Evolutionary conservation across 2,329 filamentous ascomycete species (phyloP).

Genomic region (Xylaria arbuscula): DNA sequence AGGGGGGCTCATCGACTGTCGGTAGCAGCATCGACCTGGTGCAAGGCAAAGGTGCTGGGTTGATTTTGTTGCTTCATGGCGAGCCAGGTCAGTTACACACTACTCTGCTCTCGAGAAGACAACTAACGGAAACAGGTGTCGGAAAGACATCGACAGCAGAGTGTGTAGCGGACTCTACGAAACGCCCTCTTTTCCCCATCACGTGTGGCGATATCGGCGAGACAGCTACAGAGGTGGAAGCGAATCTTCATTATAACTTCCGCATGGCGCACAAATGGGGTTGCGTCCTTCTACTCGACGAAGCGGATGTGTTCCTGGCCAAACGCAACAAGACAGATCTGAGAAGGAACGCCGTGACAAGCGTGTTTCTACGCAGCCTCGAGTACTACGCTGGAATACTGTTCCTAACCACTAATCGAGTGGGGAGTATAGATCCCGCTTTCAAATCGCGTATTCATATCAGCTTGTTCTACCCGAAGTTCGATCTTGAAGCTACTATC

Average conservation of each 20-base stretch:
- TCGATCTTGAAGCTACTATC: slow-evolving; percentile 20
- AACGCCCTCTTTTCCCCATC: not conserved
- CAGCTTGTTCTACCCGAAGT: not conserved
- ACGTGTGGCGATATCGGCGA: not conserved
- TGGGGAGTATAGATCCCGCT: not conserved
- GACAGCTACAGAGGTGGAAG: not conserved
- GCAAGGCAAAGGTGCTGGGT: not conserved
- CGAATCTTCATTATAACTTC: not conserved
- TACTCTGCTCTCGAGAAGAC: not conserved
- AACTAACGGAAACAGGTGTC: not conserved
- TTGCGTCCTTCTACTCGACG: slow-evolving; percentile 21
- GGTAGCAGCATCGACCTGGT: not conserved
- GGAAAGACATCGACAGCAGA: not conserved
- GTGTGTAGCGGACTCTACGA: not conserved
- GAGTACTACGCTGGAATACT: not conserved
- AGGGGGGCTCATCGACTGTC: not conserved
- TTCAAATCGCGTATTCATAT: not conserved
- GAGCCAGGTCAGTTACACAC: not conserved
- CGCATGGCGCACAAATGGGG: not conserved
- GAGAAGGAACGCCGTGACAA: not conserved
- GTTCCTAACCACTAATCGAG: not conserved
- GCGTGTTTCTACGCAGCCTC: not conserved
- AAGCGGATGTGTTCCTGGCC: slow-evolving; percentile 23
- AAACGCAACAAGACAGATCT: not conserved
- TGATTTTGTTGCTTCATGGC: not conserved